Base-by-base conservation (phyloP, 192 early-diverging fungal genomes). In the Chytriomyces hyalinus region DNA sequence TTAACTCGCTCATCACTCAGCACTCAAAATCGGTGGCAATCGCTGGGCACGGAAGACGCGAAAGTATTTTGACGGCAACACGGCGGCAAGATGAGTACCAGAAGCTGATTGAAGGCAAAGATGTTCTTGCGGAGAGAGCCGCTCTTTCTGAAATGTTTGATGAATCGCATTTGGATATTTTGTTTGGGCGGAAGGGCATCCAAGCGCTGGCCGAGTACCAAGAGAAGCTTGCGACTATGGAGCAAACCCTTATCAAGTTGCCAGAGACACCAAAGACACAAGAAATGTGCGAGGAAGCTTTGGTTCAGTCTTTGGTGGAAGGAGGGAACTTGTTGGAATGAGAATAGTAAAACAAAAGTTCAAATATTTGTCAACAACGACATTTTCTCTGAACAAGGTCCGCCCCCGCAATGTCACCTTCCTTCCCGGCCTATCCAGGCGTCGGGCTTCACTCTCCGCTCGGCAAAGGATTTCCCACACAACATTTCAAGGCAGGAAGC, bases 81-180 rank as follows among this genome's bases (percentile, higher is more conserved):
- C 28, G 66, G 15, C 61, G 60, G 49, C 11, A 65, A 24, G 77
- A 78, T 17, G 77, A 78, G 20, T 78, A 62, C 45, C n/a, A 20
- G 15, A 61, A 65, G 28, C 17, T 78, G 28, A 43, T 65, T 6
- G 77, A 78, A 45, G 77, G 77, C 13, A 70, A 59, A 47, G 77
- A 78, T 22, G 65, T 78, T 46, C 46, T 78, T 11, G 77, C 48
- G 20, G 77, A 78, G 47, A 22, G 77, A 15, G 15, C 53, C 9
- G 51, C 47, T 36, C n/a, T 26, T 9, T 49, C 45, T 4, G 74
- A 64, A 9, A 22, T 53, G 64, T 53, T 26, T 67, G 36, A 22
- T 20, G 76, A 70, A 13, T n/a, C 22, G 9, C 68, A 70, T 28
- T 53, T 70, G 49, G 68, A 70, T 28, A 50, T 28, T 7, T 28